Evolutionary conservation across 1,284 basidiomycete genomes (phyloP), one percentile per base, ranked within the genome.

Genomic region (Rhodotorula glutinis): DNA sequence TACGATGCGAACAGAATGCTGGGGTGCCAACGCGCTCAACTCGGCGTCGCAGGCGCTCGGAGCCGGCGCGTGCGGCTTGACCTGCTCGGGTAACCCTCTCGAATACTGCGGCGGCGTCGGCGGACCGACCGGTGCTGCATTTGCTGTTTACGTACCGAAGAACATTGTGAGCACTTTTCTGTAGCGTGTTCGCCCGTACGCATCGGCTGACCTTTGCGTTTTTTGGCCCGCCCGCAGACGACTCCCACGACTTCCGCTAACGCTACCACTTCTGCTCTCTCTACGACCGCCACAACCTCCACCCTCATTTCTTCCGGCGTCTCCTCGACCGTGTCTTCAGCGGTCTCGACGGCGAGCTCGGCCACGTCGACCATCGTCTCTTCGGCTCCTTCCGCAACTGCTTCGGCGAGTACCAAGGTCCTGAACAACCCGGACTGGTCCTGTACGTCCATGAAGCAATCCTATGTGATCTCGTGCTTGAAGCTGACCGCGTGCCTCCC

Each of bases 81-180:
- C 53, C n/a, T 72, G 70, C 60, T 19, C 2, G 19, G 67, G 57
- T 51, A 52, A 68, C 40, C 40, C 41, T 13, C 60, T 65, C 29
- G 60, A 69, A 29, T 66, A 63, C 53, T 69, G 67, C 51, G 67
- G 67, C 16, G 67, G 67, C 16, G 41, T 44, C 11, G 59, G 59
- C 29, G 62, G 62, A 11, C 25, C 53, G 1, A 51, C 52, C 25
- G 17, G 49, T 21, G 66, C 66, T 11, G 40, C 56, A 3, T 53
- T 68, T 7, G 54, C 57, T 33, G 56, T 68, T 17, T 68, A 65
- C 53, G 55, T 27, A 11, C 41, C 41, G 1, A 14, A 13, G 3
- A 25, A 43, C 19, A 16, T 43, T 21, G 40, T n/a, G 19, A 38
- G 41, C 11, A 9, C n/a, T 14, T 16, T 29, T 23, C 27, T 33